A percentile compares a stretch with the other conserved stretches of the same genome.
phyloP scores from a whole-genome alignment of 2,329 filamentous ascomycete genomes.

The Orbilia quercus region DNA sequence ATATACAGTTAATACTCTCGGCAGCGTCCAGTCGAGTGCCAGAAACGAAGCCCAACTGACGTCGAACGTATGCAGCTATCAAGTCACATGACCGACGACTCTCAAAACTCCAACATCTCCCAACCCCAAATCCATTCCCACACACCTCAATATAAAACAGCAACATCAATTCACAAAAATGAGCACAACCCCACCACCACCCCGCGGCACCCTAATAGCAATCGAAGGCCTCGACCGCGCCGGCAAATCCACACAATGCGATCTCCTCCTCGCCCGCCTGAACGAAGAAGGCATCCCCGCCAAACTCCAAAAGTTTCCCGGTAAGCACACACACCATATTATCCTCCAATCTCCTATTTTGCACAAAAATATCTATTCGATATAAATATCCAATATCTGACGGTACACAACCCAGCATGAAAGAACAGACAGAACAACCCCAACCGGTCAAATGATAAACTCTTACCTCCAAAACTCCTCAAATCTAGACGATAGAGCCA shows the following conservation, averaged over 20 bases:
- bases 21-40: too few relatives aligned
- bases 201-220: constrained; percentile 79
- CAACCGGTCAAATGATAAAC: constrained; percentile 88
- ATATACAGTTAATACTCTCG: too few relatives aligned
- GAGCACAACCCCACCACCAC: constrained; percentile 65
- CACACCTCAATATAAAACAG: constrained; percentile 3
- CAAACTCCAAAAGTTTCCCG: constrained; percentile 74
- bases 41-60: background rate
- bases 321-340: constrained; percentile 63
- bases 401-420: constrained; percentile 4
- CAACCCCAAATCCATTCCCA: constrained; percentile 2
- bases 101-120: constrained; percentile 2
- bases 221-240: constrained; percentile 90
- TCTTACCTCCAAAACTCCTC: constrained; percentile 78
- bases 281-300: constrained; percentile 67
- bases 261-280: constrained; percentile 71
- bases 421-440: constrained; percentile 77
- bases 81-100: constrained; percentile 25
- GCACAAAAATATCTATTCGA: too few relatives aligned
- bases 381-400: too few relatives aligned
- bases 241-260: constrained; percentile 91
- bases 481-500: constrained; percentile 85
- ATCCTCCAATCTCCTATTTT: background rate
- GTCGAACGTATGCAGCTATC: background rate
- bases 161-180: constrained; percentile 9